Evolutionary conservation across 768 basidiomycete species (phyloP).

Genomic region (Leccinellum albellum): DNA sequence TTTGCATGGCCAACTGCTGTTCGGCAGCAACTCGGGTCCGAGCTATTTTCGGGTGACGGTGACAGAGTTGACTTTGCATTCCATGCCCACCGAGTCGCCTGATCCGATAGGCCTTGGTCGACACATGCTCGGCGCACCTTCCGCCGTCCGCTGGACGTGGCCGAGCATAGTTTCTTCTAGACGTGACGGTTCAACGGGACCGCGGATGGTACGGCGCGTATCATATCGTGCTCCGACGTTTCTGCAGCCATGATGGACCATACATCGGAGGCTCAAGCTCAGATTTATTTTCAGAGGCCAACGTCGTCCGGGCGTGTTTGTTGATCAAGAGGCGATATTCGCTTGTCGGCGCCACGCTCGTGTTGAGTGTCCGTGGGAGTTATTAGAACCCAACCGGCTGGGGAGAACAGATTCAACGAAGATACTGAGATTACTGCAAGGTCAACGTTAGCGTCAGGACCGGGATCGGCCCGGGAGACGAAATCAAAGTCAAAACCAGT

Average conservation of each 20-base stretch:
- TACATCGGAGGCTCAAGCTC: conserved; percentile 13
- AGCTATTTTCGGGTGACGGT: no score
- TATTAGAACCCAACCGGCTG: no score
- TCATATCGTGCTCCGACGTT: conserved; percentile 27
- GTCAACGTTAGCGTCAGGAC: no score
- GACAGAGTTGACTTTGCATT: no score
- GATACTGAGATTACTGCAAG: no score
- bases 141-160: conserved; percentile 38
- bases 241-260: conserved; percentile 3
- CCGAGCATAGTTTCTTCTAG: conserved; percentile 43
- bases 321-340: conserved; percentile 48
- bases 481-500: not conserved
- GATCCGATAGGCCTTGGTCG: conserved; percentile 8
- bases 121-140: conserved; percentile 14
- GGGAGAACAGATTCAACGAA: no score
- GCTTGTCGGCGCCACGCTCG: conserved; percentile 41
- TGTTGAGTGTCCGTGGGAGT: not conserved
- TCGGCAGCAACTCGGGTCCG: no score
- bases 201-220: conserved; percentile 41
- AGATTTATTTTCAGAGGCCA: conserved; percentile 28
- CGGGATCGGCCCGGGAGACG: conserved; percentile 6
- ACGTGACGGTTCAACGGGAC: conserved; percentile 40
- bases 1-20: no score
- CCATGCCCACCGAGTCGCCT: no score
- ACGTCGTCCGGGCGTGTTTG: conserved; percentile 42